Base-by-base conservation (phyloP, 805 yeast genomes). In the Candida piceae region DNA sequence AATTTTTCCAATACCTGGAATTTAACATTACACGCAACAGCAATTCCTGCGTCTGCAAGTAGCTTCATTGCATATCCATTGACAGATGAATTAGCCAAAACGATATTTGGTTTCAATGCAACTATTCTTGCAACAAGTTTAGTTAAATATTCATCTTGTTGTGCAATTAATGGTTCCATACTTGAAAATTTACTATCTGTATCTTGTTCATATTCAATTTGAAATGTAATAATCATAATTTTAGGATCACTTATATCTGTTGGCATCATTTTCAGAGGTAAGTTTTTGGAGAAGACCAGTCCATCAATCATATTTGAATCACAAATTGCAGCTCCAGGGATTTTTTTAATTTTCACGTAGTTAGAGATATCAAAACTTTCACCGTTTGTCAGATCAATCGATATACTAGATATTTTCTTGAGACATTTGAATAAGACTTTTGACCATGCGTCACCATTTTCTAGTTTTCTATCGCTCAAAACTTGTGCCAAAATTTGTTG, bases 301-400 rank as follows among this genome's bases (percentile, higher is more conserved):
- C 98, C 99, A 51, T 83, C 79, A 4, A 90, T 57, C 21, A 75
- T 71, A 19, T 63, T 63, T 0, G 90, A 76, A 29, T 83, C 79
- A 5, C 66, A 62, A 1, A 80, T 73, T 1, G 56, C 40, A 0
- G 94, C 93, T 1, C 98, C 97, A 1, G 80, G 70, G 7, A 90
- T 76, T 41, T 87, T 71, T 54, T 93, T 94, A 31, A 93, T 70
- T 53, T 94, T 93, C 29, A 93, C 76, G 58, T 85, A 90, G 48
- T 83, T 89, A n/a, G 90, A 72, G 33, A 89, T 79, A 55, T 93
- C 97, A 41, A 88, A 70, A 3, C 81, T 80, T 43, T 83, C 90
- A 4, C 86, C 83, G 20, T 75, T 69, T 25, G 68, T 65, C 3
- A 78, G 66, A 45, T 77, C 80, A 8, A 79, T 68, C 34, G 78